Evolutionary conservation across 768 basidiomycete genomes (phyloP).

Genomic region (Lentinula guzmanii): DNA sequence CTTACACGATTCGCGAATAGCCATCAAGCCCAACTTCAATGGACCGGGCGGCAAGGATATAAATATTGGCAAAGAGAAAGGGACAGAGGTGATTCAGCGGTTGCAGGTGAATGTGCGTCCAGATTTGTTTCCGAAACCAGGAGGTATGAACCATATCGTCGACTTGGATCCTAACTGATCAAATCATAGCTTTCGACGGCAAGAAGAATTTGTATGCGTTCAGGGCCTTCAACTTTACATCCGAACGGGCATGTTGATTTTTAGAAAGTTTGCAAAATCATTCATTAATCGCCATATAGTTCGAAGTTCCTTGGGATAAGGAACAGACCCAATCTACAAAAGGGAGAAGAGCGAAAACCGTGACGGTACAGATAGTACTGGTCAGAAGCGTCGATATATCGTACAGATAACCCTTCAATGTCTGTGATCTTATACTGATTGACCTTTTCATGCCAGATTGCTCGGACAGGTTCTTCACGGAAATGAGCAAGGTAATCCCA

Average conservation of each 20-base stretch:
- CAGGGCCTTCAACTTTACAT: slow-evolving; percentile 13
- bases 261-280: slow-evolving; percentile 9
- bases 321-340: background rate
- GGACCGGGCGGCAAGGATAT: slow-evolving; percentile 14
- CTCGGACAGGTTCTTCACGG: background rate
- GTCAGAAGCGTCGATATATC: slow-evolving; percentile 16
- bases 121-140: slow-evolving; percentile 18
- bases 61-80: slow-evolving; percentile 19
- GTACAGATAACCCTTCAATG: slow-evolving; percentile 15
- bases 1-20: background rate
- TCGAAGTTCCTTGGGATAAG: slow-evolving; percentile 3
- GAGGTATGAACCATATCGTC: slow-evolving; percentile 12
- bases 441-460: background rate
- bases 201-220: slow-evolving; percentile 26
- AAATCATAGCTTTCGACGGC: slow-evolving; percentile 24
- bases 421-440: background rate
- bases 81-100: slow-evolving; percentile 23
- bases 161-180: background rate
- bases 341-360: background rate
- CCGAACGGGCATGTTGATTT: slow-evolving; percentile 12
- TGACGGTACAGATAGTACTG: slow-evolving; percentile 6
- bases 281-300: background rate
- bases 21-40: slow-evolving; percentile 15
- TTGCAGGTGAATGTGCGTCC: slow-evolving; percentile 18
- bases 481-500: slow-evolving; percentile 1